A percentile compares a stretch with the other conserved stretches of the same genome.
These are phyloP conservation scores for Claviceps sp. DNA, from an alignment of 2,329 filamentous ascomycete genomes.

Conservation along the genomic window DNA sequence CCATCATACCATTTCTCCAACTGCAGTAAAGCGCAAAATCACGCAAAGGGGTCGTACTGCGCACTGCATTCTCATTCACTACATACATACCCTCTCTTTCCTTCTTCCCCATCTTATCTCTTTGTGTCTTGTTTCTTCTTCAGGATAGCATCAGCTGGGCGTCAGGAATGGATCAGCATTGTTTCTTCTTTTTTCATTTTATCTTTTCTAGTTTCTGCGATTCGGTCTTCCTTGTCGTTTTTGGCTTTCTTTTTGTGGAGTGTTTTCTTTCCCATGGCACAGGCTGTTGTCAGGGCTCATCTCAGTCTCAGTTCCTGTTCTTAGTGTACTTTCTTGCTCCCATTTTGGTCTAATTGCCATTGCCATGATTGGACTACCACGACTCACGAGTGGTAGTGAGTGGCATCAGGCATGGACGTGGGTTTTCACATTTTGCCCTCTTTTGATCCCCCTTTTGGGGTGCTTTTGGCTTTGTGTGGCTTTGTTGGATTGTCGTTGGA, in stretches of 20 bases:
- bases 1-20: no score
- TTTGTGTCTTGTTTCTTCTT: not conserved
- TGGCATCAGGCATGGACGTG: not conserved
- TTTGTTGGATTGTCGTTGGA: not conserved
- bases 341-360: no score
- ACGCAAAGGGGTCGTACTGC: not conserved
- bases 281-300: no score
- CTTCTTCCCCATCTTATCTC: not conserved
- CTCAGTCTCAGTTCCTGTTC: no score
- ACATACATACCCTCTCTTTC: not conserved
- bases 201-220: not conserved
- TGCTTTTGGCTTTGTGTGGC: not conserved
- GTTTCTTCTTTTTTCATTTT: not conserved
- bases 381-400: no score
- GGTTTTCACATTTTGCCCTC: not conserved
- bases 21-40: not conserved
- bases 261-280: no score
- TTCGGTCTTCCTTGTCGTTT: not conserved
- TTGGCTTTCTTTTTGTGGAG: not conserved
- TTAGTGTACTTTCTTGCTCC: no score
- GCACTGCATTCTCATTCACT: not conserved
- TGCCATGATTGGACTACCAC: not conserved
- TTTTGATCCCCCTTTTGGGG: no score
- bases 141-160: not conserved
- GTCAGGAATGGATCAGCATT: not conserved